Evolutionary conservation across 2,329 filamentous ascomycete genomes (phyloP), one percentile per base, ranked within the genome.

Genomic region (Cadophora sp.): DNA sequence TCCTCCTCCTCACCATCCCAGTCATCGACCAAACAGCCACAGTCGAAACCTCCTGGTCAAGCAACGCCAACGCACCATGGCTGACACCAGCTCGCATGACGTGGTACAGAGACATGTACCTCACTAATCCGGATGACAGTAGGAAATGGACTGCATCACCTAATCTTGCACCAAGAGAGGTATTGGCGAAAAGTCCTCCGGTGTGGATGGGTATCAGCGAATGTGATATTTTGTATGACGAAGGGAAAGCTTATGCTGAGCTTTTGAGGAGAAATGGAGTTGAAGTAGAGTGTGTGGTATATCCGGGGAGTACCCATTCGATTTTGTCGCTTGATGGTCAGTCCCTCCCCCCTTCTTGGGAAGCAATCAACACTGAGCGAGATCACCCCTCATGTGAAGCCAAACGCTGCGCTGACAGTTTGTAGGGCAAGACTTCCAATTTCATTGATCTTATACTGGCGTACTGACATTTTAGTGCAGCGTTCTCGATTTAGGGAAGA

Each of bases 41-140:
- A 9, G 36, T 8, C 36, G 27, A 39, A 72, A 22, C 77, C 77
- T 0, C 76, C 77, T 88, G 83, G 79, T 77, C 76, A n/a, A 79
- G 80, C 36, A 85, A 84, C 71, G 77, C 84, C 70, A 76, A 82
- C 71, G 81, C 82, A 0, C 82, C 85, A 0, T 82, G 84, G 1
- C 79, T 87, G 2, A 82, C 84, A 0, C 83, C 84, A 0, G 77
- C 78, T 1, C 85, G 87, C 73, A 87, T 87, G 85, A 76, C 84
- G 53, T 87, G 85, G 85, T 88, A 86, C 80, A 85, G 20, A 30
- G 72, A 81, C 33, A 83, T 85, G 73, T 87, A 87, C 74, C 79
- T 88, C 4, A 84, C 84, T 0, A 77, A 83, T 41, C 64, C 78
- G 33, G 73, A 73, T 0, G 80, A 83, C 66, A 81, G 83, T 79